Conservation (phyloP, 805 yeast genomes). For the Saccharomyces mikatae region DNA sequence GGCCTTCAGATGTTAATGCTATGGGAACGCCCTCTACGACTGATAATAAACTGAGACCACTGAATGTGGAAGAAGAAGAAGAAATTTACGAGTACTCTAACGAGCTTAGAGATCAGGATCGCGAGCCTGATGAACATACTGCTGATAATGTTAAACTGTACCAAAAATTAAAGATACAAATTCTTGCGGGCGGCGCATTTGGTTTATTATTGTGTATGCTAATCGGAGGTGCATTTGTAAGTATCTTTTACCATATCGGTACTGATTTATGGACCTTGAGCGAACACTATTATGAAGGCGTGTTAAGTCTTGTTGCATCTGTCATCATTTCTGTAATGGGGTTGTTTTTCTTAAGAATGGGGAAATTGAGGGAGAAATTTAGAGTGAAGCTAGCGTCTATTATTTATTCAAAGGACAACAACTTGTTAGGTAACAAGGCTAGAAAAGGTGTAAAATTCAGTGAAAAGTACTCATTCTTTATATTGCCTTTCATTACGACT, state of each 20-base stretch:
- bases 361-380: constrained; percentile 79
- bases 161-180: constrained; percentile 50
- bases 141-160: constrained; percentile 32
- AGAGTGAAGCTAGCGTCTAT: constrained; percentile 47
- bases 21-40: background rate
- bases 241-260: constrained; percentile 67
- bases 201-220: constrained; percentile 65
- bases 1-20: background rate
- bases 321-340: constrained; percentile 83
- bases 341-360: constrained; percentile 67
- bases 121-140: constrained; percentile 10
- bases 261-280: constrained; percentile 81
- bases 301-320: constrained; percentile 69
- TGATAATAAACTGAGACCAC: background rate
- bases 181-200: constrained; percentile 70
- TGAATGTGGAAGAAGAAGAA: constrained; percentile 23
- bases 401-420: constrained; percentile 27
- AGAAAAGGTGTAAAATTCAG: constrained; percentile 32
- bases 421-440: constrained; percentile 10
- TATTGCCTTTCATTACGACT: constrained; percentile 78
- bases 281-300: constrained; percentile 85
- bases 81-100: constrained; percentile 17
- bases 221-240: constrained; percentile 65
- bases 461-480: constrained; percentile 60
- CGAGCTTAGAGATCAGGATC: constrained; percentile 4